phyloP scores from a whole-genome alignment of 352 stramenopile genomes.

The Phytophthora sansomeana region DNA sequence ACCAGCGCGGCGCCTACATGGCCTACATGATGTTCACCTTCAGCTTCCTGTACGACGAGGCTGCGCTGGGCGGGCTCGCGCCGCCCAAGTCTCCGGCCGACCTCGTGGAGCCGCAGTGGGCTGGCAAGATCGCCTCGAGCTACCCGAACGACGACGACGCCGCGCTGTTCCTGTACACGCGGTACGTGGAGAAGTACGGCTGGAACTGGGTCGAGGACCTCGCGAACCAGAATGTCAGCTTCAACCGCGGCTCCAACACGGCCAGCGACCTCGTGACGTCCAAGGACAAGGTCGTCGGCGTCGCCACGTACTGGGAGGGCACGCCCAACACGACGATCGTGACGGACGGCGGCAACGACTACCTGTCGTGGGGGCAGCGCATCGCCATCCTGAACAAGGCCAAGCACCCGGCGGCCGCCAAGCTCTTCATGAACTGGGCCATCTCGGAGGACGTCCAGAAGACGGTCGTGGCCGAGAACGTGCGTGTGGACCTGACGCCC shows the following conservation, averaged over 20 bases:
- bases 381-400: slow-evolving; percentile 67
- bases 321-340: too few species aligned
- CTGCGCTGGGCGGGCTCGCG: slow-evolving; percentile 19
- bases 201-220: slow-evolving; percentile 61
- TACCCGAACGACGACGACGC: slow-evolving; percentile 65
- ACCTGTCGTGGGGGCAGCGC: slow-evolving; percentile 58
- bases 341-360: slow-evolving; percentile 42
- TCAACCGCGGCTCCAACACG: slow-evolving; percentile 46
- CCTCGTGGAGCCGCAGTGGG: slow-evolving; percentile 46
- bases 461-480: slow-evolving; percentile 33
- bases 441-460: slow-evolving; percentile 47
- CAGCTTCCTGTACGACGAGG: slow-evolving; percentile 49
- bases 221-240: slow-evolving; percentile 46
- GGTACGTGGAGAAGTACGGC: slow-evolving; percentile 64
- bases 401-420: slow-evolving; percentile 56
- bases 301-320: slow-evolving; percentile 27
- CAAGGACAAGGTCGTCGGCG: slow-evolving; percentile 44
- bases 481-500: slow-evolving; percentile 49
- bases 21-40: slow-evolving; percentile 54
- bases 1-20: slow-evolving; percentile 43
- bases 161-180: slow-evolving; percentile 54
- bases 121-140: slow-evolving; percentile 48
- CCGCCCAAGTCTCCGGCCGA: slow-evolving; percentile 35
- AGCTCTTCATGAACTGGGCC: slow-evolving; percentile 71
- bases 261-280: slow-evolving; percentile 31